phyloP scores from a whole-genome alignment of 139 green algal genomes.

The Chlorella sp. region DNA sequence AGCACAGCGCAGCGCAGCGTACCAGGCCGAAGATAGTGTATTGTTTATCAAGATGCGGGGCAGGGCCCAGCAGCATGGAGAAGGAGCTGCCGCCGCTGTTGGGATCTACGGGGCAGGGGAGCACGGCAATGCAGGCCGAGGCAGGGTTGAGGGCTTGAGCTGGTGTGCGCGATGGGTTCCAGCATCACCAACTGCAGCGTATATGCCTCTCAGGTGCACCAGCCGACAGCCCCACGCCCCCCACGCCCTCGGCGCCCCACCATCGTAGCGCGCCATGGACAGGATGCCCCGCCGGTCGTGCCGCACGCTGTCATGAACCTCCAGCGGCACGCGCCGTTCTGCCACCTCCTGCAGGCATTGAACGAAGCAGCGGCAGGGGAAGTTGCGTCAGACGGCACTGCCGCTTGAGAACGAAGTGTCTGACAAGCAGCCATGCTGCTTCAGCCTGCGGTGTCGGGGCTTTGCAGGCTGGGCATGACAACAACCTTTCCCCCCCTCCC shows the following conservation, averaged over 20 bases:
- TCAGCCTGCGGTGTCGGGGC: no score
- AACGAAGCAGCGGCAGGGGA: background rate
- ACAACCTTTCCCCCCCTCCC: no score
- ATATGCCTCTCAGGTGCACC: background rate
- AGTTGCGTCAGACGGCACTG: no score
- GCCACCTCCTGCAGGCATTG: conserved; percentile 52
- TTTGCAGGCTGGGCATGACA: no score
- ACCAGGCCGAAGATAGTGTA: background rate
- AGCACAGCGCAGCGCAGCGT: background rate
- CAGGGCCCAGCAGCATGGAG: conserved; percentile 83
- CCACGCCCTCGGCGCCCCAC: background rate
- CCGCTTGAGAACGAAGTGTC: no score
- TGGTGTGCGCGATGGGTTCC: background rate
- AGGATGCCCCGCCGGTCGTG: conserved; percentile 76
- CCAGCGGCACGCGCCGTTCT: conserved; percentile 76
- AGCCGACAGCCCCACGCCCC: background rate
- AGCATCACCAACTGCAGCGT: background rate
- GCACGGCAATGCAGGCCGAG: background rate
- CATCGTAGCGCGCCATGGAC: conserved; percentile 79
- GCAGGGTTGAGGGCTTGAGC: background rate
- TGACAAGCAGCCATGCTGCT: no score
- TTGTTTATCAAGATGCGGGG: conserved; percentile 85
- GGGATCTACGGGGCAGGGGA: conserved; percentile 60
- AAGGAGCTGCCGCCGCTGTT: conserved; percentile 84
- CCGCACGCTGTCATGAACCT: conserved; percentile 71